Evolutionary conservation across 1,284 basidiomycete genomes (phyloP).

Genomic region (Rhodofomes roseus): DNA sequence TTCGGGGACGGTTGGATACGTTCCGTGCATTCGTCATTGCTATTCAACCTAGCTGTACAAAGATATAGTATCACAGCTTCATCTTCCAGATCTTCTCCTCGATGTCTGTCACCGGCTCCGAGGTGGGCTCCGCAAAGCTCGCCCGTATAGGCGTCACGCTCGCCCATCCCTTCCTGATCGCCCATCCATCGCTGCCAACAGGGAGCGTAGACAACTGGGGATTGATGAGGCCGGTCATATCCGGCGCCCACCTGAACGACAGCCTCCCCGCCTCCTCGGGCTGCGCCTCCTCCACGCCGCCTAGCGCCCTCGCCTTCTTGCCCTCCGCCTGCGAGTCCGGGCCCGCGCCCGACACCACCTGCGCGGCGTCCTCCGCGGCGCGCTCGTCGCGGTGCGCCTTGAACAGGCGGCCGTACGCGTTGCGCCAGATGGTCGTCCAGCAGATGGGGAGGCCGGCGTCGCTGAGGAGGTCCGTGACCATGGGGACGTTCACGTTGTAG

Average conservation of each 20-base stretch:
- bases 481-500: slow-evolving; percentile 80
- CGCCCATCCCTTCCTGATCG: slow-evolving; percentile 59
- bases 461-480: slow-evolving; percentile 57
- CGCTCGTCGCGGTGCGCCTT: slow-evolving; percentile 36
- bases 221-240: slow-evolving; percentile 66
- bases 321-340: slow-evolving; percentile 36
- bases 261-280: slow-evolving; percentile 38
- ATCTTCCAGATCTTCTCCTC: slow-evolving; percentile 51
- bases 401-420: slow-evolving; percentile 74
- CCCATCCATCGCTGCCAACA: slow-evolving; percentile 80
- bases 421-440: slow-evolving; percentile 78
- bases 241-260: slow-evolving; percentile 80
- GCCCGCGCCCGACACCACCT: slow-evolving; percentile 34
- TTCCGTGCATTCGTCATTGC: neutral
- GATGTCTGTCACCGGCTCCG: slow-evolving; percentile 23
- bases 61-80: slow-evolving; percentile 34
- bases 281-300: slow-evolving; percentile 8
- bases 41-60: neutral
- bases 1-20: neutral
- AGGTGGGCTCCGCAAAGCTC: slow-evolving; percentile 61
- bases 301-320: slow-evolving; percentile 11
- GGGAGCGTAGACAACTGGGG: slow-evolving; percentile 59
- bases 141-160: slow-evolving; percentile 76
- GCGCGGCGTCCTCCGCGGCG: slow-evolving; percentile 14
- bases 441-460: slow-evolving; percentile 56